A percentile compares a stretch with the other conserved stretches of the same genome.
phyloP scores from a whole-genome alignment of 495 filamentous ascomycete genomes.

The Immersiella caudata region DNA sequence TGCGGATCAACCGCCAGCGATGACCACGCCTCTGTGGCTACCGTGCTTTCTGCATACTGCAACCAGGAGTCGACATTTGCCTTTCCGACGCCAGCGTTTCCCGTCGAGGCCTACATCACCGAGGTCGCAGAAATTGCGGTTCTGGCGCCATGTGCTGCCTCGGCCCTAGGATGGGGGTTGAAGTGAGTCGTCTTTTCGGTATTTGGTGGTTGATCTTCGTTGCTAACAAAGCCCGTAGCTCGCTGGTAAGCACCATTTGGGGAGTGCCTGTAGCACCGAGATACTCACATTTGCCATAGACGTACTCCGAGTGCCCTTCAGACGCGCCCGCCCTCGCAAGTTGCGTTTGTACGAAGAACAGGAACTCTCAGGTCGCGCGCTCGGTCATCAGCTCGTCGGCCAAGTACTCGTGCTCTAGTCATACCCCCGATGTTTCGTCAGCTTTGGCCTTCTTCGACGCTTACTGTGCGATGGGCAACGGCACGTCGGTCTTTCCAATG shows the following conservation, averaged over 20 bases:
- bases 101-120: conserved; percentile 49
- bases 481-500: conserved; percentile 48
- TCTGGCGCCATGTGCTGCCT: conserved; percentile 49
- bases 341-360: conserved; percentile 53
- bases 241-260: conserved; percentile 34
- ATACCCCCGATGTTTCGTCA: conserved; percentile 47
- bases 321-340: conserved; percentile 46
- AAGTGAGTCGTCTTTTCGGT: conserved; percentile 32
- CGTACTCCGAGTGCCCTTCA: conserved; percentile 40
- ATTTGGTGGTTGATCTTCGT: neutral
- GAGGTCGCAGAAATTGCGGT: conserved; percentile 46
- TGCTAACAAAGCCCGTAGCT: conserved; percentile 33
- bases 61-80: conserved; percentile 40
- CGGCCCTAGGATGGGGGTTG: conserved; percentile 44
- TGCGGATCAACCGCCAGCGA: conserved; percentile 50
- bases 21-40: conserved; percentile 48
- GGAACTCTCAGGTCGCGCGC: conserved; percentile 45
- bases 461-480: conserved; percentile 51
- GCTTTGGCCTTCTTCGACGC: conserved; percentile 52
- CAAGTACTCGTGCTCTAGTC: conserved; percentile 42
- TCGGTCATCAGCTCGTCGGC: conserved; percentile 45
- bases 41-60: conserved; percentile 51
- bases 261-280: neutral
- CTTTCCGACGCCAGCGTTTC: conserved; percentile 42
- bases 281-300: conserved; percentile 6